Percentiles rank a stretch among this genome's conserved stretches.
These are phyloP conservation scores for Leccinum incarnatum DNA, from an alignment of 768 basidiomycete genomes.

Conservation along the genomic window DNA sequence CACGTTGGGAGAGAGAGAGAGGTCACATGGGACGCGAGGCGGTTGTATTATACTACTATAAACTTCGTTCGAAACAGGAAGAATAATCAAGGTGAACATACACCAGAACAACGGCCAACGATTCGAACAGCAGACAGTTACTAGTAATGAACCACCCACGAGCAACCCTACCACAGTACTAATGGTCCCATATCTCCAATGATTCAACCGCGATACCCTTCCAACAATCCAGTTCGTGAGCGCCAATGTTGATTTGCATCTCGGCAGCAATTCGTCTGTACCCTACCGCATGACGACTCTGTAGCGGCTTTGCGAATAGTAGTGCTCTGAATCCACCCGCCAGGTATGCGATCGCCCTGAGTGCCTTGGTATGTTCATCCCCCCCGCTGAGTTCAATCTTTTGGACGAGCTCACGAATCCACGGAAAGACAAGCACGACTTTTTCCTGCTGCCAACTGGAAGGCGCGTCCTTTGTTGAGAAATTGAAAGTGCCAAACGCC, in stretches of 20 bases:
- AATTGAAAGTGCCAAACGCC: conserved; percentile 1
- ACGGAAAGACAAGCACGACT: conserved; percentile 10
- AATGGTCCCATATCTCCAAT: conserved; percentile 8
- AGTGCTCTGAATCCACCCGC: conserved; percentile 10
- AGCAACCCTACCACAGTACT: background rate
- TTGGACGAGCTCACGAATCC: conserved; percentile 7
- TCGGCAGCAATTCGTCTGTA: conserved; percentile 21
- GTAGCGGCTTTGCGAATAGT: conserved; percentile 4
- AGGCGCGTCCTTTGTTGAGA: background rate
- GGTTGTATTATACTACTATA: too few species aligned
- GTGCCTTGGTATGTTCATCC: background rate
- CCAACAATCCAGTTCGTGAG: background rate
- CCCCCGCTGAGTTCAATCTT: background rate
- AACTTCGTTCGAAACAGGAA: too few species aligned
- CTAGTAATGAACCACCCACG: background rate
- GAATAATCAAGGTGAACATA: too few species aligned
- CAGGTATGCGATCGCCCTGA: conserved; percentile 3
- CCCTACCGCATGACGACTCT: background rate
- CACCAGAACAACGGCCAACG: too few species aligned
- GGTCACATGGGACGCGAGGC: too few species aligned
- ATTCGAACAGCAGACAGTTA: too few species aligned
- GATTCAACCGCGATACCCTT: background rate
- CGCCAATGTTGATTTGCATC: background rate
- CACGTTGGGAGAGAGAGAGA: too few species aligned
- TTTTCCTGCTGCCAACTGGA: background rate